Conservation (phyloP, 805 yeast species). For the Diddensiella transvaalensis region DNA sequence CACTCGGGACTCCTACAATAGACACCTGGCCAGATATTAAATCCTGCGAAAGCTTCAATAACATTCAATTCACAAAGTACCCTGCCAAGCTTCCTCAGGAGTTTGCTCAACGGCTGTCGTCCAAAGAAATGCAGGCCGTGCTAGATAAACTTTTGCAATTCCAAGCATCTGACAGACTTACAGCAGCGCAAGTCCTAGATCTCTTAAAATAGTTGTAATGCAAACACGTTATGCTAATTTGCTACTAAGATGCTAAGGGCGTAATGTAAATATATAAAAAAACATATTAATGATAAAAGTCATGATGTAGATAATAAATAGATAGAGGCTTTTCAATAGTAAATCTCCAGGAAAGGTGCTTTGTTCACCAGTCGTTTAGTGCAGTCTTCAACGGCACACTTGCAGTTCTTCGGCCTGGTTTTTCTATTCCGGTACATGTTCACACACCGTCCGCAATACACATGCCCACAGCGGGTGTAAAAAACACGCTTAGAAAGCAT, state of each 20-base stretch:
- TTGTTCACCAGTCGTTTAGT: slow-evolving; percentile 8
- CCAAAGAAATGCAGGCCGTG: not conserved
- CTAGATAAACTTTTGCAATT: slow-evolving; percentile 14
- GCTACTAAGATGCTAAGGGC: not conserved
- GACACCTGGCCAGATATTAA: slow-evolving; percentile 25
- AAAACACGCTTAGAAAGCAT: slow-evolving; percentile 65
- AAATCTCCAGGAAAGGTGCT: slow-evolving; percentile 18
- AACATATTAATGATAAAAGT: not conserved
- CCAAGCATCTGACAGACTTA: slow-evolving; percentile 10
- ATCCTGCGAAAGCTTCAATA: slow-evolving; percentile 15
- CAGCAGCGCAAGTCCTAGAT: slow-evolving; percentile 7
- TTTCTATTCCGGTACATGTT: slow-evolving; percentile 47
- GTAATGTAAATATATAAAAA: not conserved
- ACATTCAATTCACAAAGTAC: slow-evolving; percentile 16
- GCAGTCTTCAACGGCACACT: slow-evolving; percentile 19
- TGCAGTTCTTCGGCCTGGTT: slow-evolving; percentile 22
- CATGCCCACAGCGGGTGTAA: slow-evolving; percentile 73
- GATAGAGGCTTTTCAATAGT: slow-evolving; percentile 6
- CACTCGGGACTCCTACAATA: slow-evolving; percentile 58
- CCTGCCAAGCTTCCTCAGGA: not conserved
- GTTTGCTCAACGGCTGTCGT: slow-evolving; percentile 9
- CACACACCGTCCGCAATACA: slow-evolving; percentile 82
- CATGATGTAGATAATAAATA: not conserved
- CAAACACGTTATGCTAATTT: too few species aligned
- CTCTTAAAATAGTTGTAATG: too few species aligned